Conservation (phyloP, 345 rosid species). For the Alliaria petiolata region DNA sequence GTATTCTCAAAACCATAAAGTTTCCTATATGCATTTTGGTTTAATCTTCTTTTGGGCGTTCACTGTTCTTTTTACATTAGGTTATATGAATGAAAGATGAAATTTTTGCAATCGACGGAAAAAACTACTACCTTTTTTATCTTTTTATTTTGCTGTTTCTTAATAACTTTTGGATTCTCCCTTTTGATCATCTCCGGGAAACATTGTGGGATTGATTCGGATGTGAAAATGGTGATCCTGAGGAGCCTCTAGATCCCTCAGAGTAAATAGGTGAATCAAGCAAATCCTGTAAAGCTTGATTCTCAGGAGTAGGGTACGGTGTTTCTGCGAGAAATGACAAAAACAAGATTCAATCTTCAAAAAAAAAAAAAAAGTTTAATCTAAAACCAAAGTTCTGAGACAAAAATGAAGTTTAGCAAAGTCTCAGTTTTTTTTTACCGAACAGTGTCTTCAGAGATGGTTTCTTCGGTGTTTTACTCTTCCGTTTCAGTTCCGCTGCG, state of each 20-base stretch:
- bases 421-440: slow-evolving; percentile 26
- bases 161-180: too few species aligned
- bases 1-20: slow-evolving; percentile 14
- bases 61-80: slow-evolving; percentile 12
- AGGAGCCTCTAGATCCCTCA: slow-evolving; percentile 35
- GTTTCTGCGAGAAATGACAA: slow-evolving; percentile 26
- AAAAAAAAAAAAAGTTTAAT: not conserved
- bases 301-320: slow-evolving; percentile 29
- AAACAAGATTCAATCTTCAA: not conserved
- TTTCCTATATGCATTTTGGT: slow-evolving; percentile 24
- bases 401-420: not conserved
- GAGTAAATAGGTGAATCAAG: slow-evolving; percentile 37
- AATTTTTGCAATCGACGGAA: not conserved
- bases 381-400: not conserved
- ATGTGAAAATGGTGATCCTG: slow-evolving; percentile 30
- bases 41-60: not conserved
- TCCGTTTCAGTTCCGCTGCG: slow-evolving; percentile 45
- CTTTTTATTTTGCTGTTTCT: not conserved
- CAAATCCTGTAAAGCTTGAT: slow-evolving; percentile 31
- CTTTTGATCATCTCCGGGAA: slow-evolving; percentile 6
- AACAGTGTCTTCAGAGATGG: slow-evolving; percentile 50
- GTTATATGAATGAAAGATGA: not conserved
- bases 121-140: slow-evolving; percentile 1
- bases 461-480: slow-evolving; percentile 41
- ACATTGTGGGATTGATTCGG: not conserved